Evolutionary conservation across 139 green algal species (phyloP).

Genomic region (Diplosphaera chodatii): DNA sequence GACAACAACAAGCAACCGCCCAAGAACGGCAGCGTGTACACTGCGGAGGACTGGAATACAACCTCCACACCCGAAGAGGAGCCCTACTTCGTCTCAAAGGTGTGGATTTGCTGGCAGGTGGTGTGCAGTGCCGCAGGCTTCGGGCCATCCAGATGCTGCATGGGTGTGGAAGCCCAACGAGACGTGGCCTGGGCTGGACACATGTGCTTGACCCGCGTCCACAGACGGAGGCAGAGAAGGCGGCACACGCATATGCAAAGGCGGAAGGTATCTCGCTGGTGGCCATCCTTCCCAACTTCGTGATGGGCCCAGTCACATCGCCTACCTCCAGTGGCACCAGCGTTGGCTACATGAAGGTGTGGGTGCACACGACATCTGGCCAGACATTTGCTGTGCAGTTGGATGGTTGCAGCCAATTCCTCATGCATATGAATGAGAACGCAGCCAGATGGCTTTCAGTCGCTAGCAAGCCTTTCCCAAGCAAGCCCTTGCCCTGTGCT

Average conservation of each 20-base stretch:
- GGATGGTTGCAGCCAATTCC: background rate
- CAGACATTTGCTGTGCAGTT: background rate
- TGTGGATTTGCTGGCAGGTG: too few species aligned
- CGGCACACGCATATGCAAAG: slow-evolving; percentile 49
- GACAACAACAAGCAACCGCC: slow-evolving; percentile 33
- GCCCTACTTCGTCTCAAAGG: slow-evolving; percentile 73
- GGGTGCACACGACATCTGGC: background rate
- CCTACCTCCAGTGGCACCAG: slow-evolving; percentile 14
- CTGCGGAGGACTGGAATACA: slow-evolving; percentile 66
- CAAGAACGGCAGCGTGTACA: slow-evolving; percentile 38
- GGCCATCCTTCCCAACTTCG: slow-evolving; percentile 74
- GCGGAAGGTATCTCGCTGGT: slow-evolving; percentile 53
- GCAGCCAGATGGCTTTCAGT: too few species aligned
- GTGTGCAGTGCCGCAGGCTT: too few species aligned
- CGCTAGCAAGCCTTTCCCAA: slow-evolving; percentile 6
- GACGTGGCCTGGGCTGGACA: too few species aligned
- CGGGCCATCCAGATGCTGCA: too few species aligned
- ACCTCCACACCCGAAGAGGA: slow-evolving; percentile 46
- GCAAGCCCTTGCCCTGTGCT: background rate
- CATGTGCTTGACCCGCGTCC: background rate
- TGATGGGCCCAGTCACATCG: slow-evolving; percentile 54
- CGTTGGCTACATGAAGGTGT: slow-evolving; percentile 33
- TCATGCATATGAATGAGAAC: too few species aligned
- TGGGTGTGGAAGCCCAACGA: too few species aligned
- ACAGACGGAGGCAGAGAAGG: slow-evolving; percentile 45